Evolutionary conservation across 805 yeast genomes (phyloP).

Genomic region (Metschnikowia corniflorae): DNA sequence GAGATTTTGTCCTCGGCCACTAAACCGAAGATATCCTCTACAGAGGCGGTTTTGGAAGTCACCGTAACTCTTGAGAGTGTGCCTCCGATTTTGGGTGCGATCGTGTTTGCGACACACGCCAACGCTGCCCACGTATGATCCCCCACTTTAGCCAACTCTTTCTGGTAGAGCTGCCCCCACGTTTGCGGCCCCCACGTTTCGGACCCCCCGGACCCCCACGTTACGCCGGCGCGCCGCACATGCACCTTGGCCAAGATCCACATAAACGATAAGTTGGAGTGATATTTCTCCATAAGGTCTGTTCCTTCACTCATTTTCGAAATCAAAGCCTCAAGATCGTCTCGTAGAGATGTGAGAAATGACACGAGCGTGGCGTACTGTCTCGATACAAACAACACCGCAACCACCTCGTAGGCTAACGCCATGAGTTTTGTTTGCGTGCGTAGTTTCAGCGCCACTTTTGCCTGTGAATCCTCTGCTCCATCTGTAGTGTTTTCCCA

Average conservation of each 20-base stretch:
- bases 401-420: constrained; percentile 32
- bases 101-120: constrained; percentile 1
- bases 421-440: constrained; percentile 21
- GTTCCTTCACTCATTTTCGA: neutral
- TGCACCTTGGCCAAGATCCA: constrained; percentile 15
- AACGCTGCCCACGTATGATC: constrained; percentile 3
- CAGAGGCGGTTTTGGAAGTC: constrained; percentile 6
- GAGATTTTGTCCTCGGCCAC: constrained; percentile 22
- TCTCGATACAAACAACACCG: constrained; percentile 28
- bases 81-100: constrained; percentile 2
- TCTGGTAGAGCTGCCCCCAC: constrained; percentile 5
- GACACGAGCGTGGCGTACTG: constrained; percentile 27
- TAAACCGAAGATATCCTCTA: constrained; percentile 15
- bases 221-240: constrained; percentile 6
- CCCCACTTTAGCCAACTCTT: neutral
- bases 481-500: constrained; percentile 21
- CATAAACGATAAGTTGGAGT: constrained; percentile 23
- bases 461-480: constrained; percentile 12
- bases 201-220: too few species aligned
- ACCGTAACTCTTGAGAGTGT: neutral
- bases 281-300: constrained; percentile 6
- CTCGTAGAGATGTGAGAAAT: constrained; percentile 23
- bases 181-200: neutral
- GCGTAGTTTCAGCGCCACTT: too few species aligned
- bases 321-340: neutral